A percentile compares a stretch with the other conserved stretches of the same genome.
These are phyloP conservation scores for Dryas drummondii DNA, from an alignment of 306 rosid genomes.

Conservation along the genomic window DNA sequence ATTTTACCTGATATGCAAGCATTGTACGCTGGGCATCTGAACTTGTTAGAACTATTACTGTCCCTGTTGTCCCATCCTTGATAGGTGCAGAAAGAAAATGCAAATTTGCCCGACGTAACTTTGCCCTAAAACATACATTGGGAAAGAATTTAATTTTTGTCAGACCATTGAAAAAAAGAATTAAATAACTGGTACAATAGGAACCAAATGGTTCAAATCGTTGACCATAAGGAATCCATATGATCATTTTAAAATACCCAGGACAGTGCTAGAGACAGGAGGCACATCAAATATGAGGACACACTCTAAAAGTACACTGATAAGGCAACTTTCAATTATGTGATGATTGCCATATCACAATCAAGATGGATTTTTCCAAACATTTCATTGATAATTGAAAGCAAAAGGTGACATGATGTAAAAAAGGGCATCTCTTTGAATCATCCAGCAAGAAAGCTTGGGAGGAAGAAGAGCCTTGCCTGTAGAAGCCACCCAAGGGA, in stretches of 20 bases:
- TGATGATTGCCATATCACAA: background rate
- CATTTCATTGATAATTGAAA: background rate
- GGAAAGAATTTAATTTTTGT: slow-evolving; percentile 6
- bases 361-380: background rate
- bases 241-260: background rate
- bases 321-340: background rate
- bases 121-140: slow-evolving; percentile 45
- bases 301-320: background rate
- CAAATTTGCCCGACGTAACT: slow-evolving; percentile 81
- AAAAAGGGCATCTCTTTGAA: background rate
- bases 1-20: slow-evolving; percentile 88
- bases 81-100: slow-evolving; percentile 78
- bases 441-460: background rate
- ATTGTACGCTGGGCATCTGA: slow-evolving; percentile 97
- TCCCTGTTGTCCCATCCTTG: slow-evolving; percentile 89
- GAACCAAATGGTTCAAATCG: background rate
- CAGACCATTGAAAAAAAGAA: slow-evolving; percentile 1
- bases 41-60: slow-evolving; percentile 94
- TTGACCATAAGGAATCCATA: background rate
- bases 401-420: background rate
- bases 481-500: slow-evolving; percentile 91
- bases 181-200: background rate
- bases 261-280: background rate
- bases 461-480: slow-evolving; percentile 38
- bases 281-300: background rate